phyloP scores from a whole-genome alignment of 345 rosid genomes.

The Limnanthes douglasii region DNA sequence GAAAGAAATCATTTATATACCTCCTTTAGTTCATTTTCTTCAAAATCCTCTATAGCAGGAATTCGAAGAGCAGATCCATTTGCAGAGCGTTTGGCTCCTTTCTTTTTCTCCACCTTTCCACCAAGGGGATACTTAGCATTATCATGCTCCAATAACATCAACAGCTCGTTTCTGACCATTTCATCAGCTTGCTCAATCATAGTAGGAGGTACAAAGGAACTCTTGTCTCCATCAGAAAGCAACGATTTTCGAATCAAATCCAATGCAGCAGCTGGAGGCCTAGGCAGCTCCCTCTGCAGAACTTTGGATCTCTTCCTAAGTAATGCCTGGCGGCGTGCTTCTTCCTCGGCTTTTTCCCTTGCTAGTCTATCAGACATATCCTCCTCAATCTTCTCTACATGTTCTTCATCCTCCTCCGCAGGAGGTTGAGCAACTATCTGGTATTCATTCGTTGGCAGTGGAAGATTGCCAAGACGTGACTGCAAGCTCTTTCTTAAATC shows the following conservation, averaged over 20 bases:
- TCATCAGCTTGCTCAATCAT: slow-evolving; percentile 80
- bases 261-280: slow-evolving; percentile 87
- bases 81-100: slow-evolving; percentile 49
- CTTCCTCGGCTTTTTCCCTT: slow-evolving; percentile 88
- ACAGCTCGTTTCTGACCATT: slow-evolving; percentile 71
- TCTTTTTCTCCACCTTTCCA: slow-evolving; percentile 69
- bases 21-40: slow-evolving; percentile 68
- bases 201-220: slow-evolving; percentile 88
- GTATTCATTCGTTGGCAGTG: slow-evolving; percentile 92
- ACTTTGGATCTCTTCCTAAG: slow-evolving; percentile 97
- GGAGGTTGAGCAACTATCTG: slow-evolving; percentile 73
- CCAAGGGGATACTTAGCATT: slow-evolving; percentile 98
- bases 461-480: slow-evolving; percentile 68
- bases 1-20: slow-evolving; percentile 14
- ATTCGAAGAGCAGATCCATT: slow-evolving; percentile 35
- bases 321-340: slow-evolving; percentile 68
- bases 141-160: slow-evolving; percentile 72
- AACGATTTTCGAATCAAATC: slow-evolving; percentile 74
- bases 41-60: slow-evolving; percentile 64
- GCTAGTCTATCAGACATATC: slow-evolving; percentile 95
- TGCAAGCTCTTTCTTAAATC: slow-evolving; percentile 65
- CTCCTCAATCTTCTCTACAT: slow-evolving; percentile 90
- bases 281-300: slow-evolving; percentile 91
- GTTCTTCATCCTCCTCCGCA: slow-evolving; percentile 75
- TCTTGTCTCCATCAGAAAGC: slow-evolving; percentile 77